Evolutionary conservation across 2,329 filamentous ascomycete species (phyloP).

Genomic region (Cadophora sp.): DNA sequence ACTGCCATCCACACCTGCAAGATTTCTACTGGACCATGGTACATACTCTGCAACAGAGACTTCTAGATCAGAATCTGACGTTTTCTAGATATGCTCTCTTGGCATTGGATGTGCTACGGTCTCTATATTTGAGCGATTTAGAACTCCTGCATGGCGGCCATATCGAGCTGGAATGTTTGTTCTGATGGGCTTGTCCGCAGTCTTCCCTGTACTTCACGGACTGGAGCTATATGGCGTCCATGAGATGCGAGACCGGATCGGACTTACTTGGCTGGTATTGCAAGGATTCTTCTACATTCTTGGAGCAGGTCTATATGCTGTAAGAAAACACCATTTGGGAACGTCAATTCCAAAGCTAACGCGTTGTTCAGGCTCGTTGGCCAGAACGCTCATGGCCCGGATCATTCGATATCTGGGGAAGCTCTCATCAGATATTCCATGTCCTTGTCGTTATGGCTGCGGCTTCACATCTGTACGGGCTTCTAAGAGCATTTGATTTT

Average conservation of each 20-base stretch:
- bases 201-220: constrained; percentile 84
- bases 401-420: constrained; percentile 87
- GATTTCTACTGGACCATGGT: constrained; percentile 78
- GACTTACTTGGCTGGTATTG: constrained; percentile 78
- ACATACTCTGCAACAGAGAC: constrained; percentile 41
- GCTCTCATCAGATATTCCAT: constrained; percentile 97
- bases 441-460: constrained; percentile 86
- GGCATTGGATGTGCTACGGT: constrained; percentile 78
- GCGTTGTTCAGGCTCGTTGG: constrained; percentile 65
- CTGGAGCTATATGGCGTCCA: constrained; percentile 69
- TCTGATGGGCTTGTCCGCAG: constrained; percentile 80
- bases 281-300: constrained; percentile 86
- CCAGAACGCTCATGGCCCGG: constrained; percentile 84
- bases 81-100: constrained; percentile 73
- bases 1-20: constrained; percentile 70
- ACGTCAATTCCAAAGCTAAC: constrained; percentile 24
- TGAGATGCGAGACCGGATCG: constrained; percentile 74
- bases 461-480: constrained; percentile 78
- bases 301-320: constrained; percentile 86
- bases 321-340: constrained; percentile 49
- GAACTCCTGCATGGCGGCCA: constrained; percentile 82
- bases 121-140: constrained; percentile 82
- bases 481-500: constrained; percentile 86
- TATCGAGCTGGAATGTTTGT: constrained; percentile 92
- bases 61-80: background rate